phyloP scores from a whole-genome alignment of 306 rosid species.

The Abrus precatorius region DNA sequence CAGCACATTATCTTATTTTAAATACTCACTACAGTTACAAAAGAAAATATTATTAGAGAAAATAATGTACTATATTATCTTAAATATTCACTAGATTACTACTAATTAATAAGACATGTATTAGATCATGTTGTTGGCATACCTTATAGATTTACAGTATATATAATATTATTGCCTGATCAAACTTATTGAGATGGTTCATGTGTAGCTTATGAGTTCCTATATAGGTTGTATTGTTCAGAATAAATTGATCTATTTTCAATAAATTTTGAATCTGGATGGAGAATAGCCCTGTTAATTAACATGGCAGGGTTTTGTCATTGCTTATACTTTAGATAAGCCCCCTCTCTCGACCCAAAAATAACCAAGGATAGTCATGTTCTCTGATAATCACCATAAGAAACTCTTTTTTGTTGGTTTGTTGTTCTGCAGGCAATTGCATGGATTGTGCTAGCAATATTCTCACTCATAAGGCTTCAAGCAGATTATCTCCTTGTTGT shows the following conservation, averaged over 20 bases:
- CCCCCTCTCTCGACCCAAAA: background rate
- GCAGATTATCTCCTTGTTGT: constrained; percentile 97
- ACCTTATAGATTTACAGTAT: background rate
- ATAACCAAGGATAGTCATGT: background rate
- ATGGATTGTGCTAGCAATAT: constrained; percentile 87
- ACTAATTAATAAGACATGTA: too few species aligned
- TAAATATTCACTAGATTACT: too few species aligned
- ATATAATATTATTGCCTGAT: background rate
- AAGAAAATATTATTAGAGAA: too few species aligned
- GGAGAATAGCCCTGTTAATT: constrained; percentile 2
- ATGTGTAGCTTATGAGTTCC: constrained; percentile 20
- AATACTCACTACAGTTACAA: too few species aligned
- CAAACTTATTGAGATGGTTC: constrained; percentile 19
- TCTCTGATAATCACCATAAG: constrained; percentile 14
- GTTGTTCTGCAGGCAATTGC: constrained; percentile 67
- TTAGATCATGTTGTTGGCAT: too few species aligned
- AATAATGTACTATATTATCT: too few species aligned
- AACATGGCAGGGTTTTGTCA: background rate
- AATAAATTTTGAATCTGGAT: background rate
- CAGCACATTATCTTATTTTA: too few species aligned
- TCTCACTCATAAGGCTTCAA: constrained; percentile 94
- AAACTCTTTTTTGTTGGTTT: constrained; percentile 25
- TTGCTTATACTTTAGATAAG: background rate
- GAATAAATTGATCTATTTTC: background rate
- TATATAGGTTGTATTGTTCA: background rate